Evolutionary conservation across 768 basidiomycete species (phyloP), one percentile per base, ranked within the genome.

Genomic region (Russula vinacea): DNA sequence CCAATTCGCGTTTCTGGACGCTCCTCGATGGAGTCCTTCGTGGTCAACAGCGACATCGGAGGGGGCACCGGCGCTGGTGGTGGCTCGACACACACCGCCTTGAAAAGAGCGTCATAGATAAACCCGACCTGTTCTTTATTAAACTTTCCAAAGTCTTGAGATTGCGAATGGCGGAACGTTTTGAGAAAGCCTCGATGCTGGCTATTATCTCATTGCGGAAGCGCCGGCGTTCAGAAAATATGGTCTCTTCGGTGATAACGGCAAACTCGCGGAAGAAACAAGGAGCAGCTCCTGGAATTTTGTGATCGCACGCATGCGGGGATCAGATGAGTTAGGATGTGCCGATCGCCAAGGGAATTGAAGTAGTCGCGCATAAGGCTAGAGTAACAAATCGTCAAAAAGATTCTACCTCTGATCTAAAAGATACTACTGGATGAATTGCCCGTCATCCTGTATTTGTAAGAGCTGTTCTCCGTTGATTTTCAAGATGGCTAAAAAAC

Each of bases 361-460:
- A 99, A 99, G 78, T 98, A 99, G 62, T 89, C 87, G 57, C 96
- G 85, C 92, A 99, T 97, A 26, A 96, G 79, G 76, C 94, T 94
- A 64, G 3, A 33, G 5, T 9, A 29, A 19, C 19, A 37, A 22
- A 42, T 60, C 16, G 24, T 62, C 58, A 29, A 42, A 49, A 58
- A 47, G 3, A 1, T 13, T 32, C 2, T 17, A 9, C 16, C 10
- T 35, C 40, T 40, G 14, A 13, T 22, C 37, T 42, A 13, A 58
- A 35, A n/a, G 11, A 32, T 22, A 52, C 37, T 56, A 94, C 94
- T 91, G 92, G 74, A 98, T 87, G 77, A 99, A 98, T 56, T 89
- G 89, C 7, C 97, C 97, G 68, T 99, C 97, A 73, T 99, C 97
- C 68, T 97, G 94, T 24, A 97, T 88, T 71, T 94, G 84, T 14